Evolutionary conservation across 164 flowering plant genomes (phyloP), one percentile per base, ranked within the genome.

Genomic region (Brasenia schreberi): DNA sequence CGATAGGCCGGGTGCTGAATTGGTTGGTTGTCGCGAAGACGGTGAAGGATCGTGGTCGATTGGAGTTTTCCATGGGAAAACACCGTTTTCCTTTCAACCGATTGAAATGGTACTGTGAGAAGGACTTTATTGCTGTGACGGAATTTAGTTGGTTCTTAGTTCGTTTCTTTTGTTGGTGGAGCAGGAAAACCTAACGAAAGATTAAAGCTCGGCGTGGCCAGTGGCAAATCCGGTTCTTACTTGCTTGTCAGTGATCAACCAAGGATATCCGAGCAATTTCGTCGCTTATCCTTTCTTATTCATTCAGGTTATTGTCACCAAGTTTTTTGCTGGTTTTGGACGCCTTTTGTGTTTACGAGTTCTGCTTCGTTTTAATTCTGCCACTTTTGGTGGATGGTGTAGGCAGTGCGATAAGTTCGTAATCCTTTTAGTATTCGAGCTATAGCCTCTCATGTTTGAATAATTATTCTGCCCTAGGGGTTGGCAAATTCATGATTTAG

Each of bases 211-310:
- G 5, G 90, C 97, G 4, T 90, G 98, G 97, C 98, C 98, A 6
- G 96, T 92, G 63, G 75, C 77, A 11, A 83, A 83, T 67, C 86
- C 86, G 4, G 84, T 83, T 3, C 63, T 83, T 16, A 81, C 81
- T 12, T 83, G 86, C 65, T 81, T 80, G 65, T 78, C 83, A 2
- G 75, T 43, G 53, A 70, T 78, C 17, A 74, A 66, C 65, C 69
- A 72, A n/a, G 74, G 80, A 39, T 77, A 68, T 52, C 76, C 80
- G 52, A 73, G 78, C 64, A 79, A 77, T 59, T 77, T 76, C 61
- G 79, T 76, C 52, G 89, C 96, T 62, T 97, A 92, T 67, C 98
- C 98, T 42, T 90, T 92, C 78, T 85, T 93, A 42, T 93, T 80
- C 75, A 74, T 80, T 65, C 81, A 87, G 88, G 98, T 85, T 75